Evolutionary conservation across 2,329 filamentous ascomycete genomes (phyloP).

Genomic region (Pestalotiopsis sp.): DNA sequence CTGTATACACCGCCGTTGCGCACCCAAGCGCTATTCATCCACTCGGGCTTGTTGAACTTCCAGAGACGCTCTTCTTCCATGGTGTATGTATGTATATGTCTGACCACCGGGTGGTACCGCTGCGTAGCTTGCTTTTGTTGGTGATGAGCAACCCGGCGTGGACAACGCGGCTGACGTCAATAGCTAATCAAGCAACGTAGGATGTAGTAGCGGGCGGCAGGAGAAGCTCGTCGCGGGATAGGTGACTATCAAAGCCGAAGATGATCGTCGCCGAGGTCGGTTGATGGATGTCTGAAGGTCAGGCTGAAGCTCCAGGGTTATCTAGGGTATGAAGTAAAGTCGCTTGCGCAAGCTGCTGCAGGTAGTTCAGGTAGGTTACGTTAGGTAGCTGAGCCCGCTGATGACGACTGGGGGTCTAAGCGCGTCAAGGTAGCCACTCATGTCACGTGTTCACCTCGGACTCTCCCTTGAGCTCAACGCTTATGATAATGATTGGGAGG

Average conservation of each 20-base stretch:
- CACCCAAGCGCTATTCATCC: slow-evolving; percentile 64
- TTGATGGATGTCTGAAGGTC: background rate
- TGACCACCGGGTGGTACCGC: background rate
- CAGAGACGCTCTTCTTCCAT: slow-evolving; percentile 68
- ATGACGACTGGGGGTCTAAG: background rate
- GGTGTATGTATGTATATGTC: slow-evolving; percentile 16
- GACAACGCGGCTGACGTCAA: background rate
- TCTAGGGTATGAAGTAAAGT: background rate
- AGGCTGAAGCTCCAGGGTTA: background rate
- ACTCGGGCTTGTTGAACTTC: slow-evolving; percentile 67
- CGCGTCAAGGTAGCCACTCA: background rate
- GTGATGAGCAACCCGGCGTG: background rate
- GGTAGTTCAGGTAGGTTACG: background rate
- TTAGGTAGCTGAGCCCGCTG: background rate
- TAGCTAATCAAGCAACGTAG: background rate
- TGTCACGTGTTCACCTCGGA: no score
- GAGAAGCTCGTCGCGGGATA: background rate
- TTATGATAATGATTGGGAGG: no score
- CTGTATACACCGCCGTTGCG: slow-evolving; percentile 64
- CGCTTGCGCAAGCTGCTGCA: background rate
- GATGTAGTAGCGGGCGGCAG: background rate
- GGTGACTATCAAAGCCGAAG: background rate
- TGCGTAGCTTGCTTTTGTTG: background rate
- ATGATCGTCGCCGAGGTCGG: background rate
- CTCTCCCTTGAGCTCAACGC: no score